Percentiles rank a stretch among this genome's conserved stretches.
phyloP scores from a whole-genome alignment of 2,329 filamentous ascomycete genomes.

The Claviceps fusiformis region DNA sequence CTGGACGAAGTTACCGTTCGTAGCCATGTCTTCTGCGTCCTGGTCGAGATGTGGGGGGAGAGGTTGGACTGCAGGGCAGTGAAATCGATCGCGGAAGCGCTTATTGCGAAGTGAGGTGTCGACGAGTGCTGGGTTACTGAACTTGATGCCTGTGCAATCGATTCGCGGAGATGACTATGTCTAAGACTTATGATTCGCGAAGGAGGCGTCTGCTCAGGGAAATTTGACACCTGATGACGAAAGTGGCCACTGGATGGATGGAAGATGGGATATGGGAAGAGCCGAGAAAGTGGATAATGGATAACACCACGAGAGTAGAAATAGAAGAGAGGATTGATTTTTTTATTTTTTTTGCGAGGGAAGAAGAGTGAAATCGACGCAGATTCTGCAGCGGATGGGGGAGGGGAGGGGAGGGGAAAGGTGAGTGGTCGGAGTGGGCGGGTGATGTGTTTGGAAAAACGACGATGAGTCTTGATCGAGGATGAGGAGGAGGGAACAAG shows the following conservation, averaged over 20 bases:
- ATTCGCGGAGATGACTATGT: neutral
- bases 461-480: constrained; percentile 2
- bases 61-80: constrained; percentile 1
- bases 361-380: constrained; percentile 2
- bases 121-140: neutral
- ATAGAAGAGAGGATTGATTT: constrained; percentile 3
- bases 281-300: neutral
- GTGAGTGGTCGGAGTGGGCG: neutral
- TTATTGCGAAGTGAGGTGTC: neutral
- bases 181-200: neutral
- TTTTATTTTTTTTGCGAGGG: constrained; percentile 3
- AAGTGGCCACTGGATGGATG: neutral
- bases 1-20: constrained; percentile 40
- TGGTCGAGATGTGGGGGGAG: constrained; percentile 5
- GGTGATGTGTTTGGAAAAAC: constrained; percentile 4
- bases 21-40: constrained; percentile 31
- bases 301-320: constrained; percentile 1
- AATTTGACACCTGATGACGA: constrained; percentile 9
- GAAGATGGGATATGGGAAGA: neutral
- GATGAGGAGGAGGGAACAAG: constrained; percentile 5
- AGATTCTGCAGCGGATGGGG: constrained; percentile 2
- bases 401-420: constrained; percentile 5
- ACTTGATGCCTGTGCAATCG: neutral
- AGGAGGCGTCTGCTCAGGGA: neutral
- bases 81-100: neutral